Evolutionary conservation across 2,329 filamentous ascomycete genomes (phyloP).

Genomic region (Trichophyton verrucosum): DNA sequence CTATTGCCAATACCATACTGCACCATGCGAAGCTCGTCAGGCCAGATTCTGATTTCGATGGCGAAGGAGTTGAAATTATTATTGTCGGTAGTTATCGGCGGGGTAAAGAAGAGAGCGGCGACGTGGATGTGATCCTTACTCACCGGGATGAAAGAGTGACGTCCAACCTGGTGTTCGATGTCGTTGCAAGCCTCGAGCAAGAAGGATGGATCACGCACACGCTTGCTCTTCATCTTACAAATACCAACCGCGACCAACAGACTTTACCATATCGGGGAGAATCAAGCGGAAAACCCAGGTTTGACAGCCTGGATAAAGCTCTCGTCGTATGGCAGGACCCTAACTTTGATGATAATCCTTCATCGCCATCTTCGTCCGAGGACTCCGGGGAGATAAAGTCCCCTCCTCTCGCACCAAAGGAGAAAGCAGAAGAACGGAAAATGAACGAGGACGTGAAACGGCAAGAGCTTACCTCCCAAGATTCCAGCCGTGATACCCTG

Average conservation of each 20-base stretch:
- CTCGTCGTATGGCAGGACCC: constrained; percentile 84
- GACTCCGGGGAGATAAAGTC: not conserved
- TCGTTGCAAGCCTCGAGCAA: constrained; percentile 59
- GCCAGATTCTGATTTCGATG: constrained; percentile 29
- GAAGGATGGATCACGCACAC: constrained; percentile 68
- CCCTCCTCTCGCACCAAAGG: not conserved
- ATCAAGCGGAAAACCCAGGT: constrained; percentile 46
- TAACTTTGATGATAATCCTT: constrained; percentile 21
- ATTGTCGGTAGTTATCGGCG: constrained; percentile 74
- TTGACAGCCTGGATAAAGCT: constrained; percentile 84
- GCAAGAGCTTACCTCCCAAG: not conserved
- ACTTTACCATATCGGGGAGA: constrained; percentile 43
- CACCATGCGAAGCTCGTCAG: constrained; percentile 54
- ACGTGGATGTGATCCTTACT: constrained; percentile 76
- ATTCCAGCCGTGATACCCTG: not conserved
- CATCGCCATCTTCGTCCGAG: not conserved
- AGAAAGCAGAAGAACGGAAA: not conserved
- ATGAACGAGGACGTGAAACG: not conserved
- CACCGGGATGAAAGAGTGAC: constrained; percentile 63
- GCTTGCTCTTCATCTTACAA: constrained; percentile 55
- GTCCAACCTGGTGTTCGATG: constrained; percentile 53
- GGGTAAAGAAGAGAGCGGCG: constrained; percentile 60
- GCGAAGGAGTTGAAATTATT: constrained; percentile 42
- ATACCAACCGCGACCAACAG: constrained; percentile 59
- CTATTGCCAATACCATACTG: constrained; percentile 52